These are phyloP conservation scores for Scheffersomyces amazonensis DNA, from an alignment of 805 yeast genomes.

Conservation along the genomic window DNA sequence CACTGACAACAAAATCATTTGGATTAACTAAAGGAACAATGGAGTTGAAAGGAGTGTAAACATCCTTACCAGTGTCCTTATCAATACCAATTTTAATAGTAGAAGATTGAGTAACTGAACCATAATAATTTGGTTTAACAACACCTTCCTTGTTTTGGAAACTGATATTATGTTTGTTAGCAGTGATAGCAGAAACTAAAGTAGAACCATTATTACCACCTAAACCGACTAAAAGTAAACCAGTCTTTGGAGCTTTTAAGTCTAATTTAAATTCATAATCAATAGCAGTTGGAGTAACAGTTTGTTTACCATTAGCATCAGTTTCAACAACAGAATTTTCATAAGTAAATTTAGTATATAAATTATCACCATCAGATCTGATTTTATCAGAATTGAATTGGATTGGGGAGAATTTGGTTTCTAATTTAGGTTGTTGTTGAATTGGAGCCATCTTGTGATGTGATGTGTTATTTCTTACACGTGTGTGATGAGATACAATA, in stretches of 20 bases:
- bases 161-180: slow-evolving; percentile 74
- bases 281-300: slow-evolving; percentile 67
- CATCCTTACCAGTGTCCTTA: slow-evolving; percentile 65
- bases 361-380: slow-evolving; percentile 46
- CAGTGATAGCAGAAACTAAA: slow-evolving; percentile 76
- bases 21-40: slow-evolving; percentile 87
- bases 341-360: slow-evolving; percentile 63
- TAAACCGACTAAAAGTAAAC: slow-evolving; percentile 86
- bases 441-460: background rate
- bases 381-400: slow-evolving; percentile 56
- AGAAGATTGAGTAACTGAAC: slow-evolving; percentile 91
- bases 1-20: slow-evolving; percentile 84
- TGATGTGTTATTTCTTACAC: no score
- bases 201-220: slow-evolving; percentile 98
- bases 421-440: background rate
- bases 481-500: no score
- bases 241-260: slow-evolving; percentile 77
- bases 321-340: slow-evolving; percentile 72
- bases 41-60: slow-evolving; percentile 88
- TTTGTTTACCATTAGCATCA: slow-evolving; percentile 47
- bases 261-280: slow-evolving; percentile 87
- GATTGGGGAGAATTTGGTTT: slow-evolving; percentile 23
- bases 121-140: slow-evolving; percentile 77
- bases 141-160: slow-evolving; percentile 83
- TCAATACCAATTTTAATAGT: slow-evolving; percentile 90